Evolutionary conservation across 768 basidiomycete genomes (phyloP), one percentile per base, ranked within the genome.

Genomic region (Gautieria morchelliformis): DNA sequence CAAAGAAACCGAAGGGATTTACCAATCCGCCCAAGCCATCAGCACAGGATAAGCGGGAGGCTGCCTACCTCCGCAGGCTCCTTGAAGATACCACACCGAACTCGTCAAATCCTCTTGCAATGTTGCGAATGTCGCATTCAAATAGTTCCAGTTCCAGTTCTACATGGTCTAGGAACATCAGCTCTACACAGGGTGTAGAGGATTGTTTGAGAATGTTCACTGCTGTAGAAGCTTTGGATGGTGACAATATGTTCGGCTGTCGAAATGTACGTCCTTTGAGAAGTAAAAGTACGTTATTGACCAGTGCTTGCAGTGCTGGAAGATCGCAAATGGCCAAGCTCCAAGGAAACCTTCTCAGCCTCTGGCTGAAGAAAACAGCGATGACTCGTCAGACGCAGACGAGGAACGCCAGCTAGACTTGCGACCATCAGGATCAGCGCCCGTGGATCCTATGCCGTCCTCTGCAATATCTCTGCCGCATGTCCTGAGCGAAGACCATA

Each of bases 211-310:
- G 83, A 61, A 77, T 88, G 73, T 98, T 98, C 71, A 96, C 93
- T 0, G 78, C 86, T 4, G 93, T 96, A n/a, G 94, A 98, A 64
- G 80, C 90, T 7, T 72, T 98, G 35, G 89, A 96, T 63, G 92
- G 91, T 0, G 94, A 96, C 63, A 96, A 98, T 63, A 87, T 85
- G 73, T 93, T 96, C 53, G 93, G 93, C 0, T 98, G 94, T 68
- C 79, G 87, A 61, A 57, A 24, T 10, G 56, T 57, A 48, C 30
- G 45, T 20, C 11, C 32, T 20, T 37, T n/a, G 27, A 8, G n/a
- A 44, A 11, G 39, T 19, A 33, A 48, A 14, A 6, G n/a, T 14
- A 35, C 33, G 3, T 14, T n/a, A 17, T 35, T 56, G 46, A 49
- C 12, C 20, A 9, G 44, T 1, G 12, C 33, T 20, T 12, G 7